A percentile compares a stretch with the other conserved stretches of the same genome.
Conservation (phyloP, 2,329 filamentous ascomycete species). For the Rhexocercosporidium sp. region DNA sequence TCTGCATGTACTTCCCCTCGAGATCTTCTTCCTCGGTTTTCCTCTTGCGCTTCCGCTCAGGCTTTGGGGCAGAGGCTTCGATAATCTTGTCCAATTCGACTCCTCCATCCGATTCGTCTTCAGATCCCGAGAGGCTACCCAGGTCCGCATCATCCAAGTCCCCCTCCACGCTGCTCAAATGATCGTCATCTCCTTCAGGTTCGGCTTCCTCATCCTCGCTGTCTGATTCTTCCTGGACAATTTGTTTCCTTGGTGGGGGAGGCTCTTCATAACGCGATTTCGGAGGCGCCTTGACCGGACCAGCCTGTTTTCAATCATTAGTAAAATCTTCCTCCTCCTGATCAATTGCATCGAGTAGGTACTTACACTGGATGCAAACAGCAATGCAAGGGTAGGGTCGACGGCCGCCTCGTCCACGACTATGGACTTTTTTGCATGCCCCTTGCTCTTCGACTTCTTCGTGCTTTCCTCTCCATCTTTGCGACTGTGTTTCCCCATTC, state of each 20-base stretch:
- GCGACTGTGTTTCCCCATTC: slow-evolving; percentile 42
- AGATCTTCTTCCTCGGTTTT: slow-evolving; percentile 69
- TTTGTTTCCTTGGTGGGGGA: slow-evolving; percentile 32
- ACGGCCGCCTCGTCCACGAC: slow-evolving; percentile 54
- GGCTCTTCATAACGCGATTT: slow-evolving; percentile 43
- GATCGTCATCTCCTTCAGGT: slow-evolving; percentile 41
- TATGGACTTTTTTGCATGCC: slow-evolving; percentile 41
- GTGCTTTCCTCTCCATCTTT: slow-evolving; percentile 32
- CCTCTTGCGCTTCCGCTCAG: slow-evolving; percentile 66
- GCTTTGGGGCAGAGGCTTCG: slow-evolving; percentile 49
- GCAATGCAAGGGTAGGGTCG: slow-evolving; percentile 71
- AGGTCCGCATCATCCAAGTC: slow-evolving; percentile 45
- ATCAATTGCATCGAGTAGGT: neutral
- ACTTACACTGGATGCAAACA: slow-evolving; percentile 77
- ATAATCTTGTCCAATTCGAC: slow-evolving; percentile 48
- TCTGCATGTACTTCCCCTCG: slow-evolving; percentile 72
- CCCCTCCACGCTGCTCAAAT: slow-evolving; percentile 44
- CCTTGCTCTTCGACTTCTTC: slow-evolving; percentile 28
- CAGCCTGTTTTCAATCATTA: slow-evolving; percentile 38
- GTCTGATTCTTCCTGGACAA: slow-evolving; percentile 45
- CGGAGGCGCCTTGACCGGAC: slow-evolving; percentile 44
- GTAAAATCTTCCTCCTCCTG: slow-evolving; percentile 12
- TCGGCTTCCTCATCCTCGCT: slow-evolving; percentile 46
- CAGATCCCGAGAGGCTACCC: slow-evolving; percentile 37
- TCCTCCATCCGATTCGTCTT: slow-evolving; percentile 46